These are phyloP conservation scores for Calonectria crousiana DNA, from an alignment of 2,329 filamentous ascomycete species.

Conservation along the genomic window DNA sequence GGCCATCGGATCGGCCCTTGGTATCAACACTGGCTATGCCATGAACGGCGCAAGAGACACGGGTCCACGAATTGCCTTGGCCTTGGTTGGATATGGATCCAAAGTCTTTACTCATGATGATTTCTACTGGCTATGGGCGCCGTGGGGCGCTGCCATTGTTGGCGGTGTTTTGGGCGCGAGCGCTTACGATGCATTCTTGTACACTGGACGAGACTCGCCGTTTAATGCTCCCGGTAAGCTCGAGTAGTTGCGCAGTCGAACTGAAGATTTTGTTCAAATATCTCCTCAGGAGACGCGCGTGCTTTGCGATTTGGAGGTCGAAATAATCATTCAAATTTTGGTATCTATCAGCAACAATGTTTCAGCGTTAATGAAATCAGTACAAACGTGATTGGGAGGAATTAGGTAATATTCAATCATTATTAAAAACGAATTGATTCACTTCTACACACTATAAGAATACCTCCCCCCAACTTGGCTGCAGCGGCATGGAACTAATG, in stretches of 20 bases:
- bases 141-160: not conserved
- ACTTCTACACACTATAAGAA: not conserved
- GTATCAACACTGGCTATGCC: not conserved
- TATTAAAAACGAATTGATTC: not conserved
- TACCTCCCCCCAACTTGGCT: not conserved
- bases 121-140: constrained; percentile 6
- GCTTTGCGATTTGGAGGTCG: not conserved
- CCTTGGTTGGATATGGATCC: not conserved
- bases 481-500: not conserved
- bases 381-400: not conserved
- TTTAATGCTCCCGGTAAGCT: not conserved
- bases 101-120: not conserved
- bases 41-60: constrained; percentile 4
- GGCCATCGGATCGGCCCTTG: not conserved
- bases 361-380: not conserved
- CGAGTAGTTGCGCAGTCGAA: not conserved
- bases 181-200: constrained; percentile 1
- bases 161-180: constrained; percentile 1
- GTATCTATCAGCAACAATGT: not conserved
- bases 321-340: not conserved
- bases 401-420: not conserved
- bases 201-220: constrained; percentile 7
- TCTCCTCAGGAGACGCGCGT: not conserved
- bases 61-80: not conserved
- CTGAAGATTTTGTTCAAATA: too few species aligned